phyloP scores from a whole-genome alignment of 2,329 filamentous ascomycete genomes.

The Neoarthrinium moseri region DNA sequence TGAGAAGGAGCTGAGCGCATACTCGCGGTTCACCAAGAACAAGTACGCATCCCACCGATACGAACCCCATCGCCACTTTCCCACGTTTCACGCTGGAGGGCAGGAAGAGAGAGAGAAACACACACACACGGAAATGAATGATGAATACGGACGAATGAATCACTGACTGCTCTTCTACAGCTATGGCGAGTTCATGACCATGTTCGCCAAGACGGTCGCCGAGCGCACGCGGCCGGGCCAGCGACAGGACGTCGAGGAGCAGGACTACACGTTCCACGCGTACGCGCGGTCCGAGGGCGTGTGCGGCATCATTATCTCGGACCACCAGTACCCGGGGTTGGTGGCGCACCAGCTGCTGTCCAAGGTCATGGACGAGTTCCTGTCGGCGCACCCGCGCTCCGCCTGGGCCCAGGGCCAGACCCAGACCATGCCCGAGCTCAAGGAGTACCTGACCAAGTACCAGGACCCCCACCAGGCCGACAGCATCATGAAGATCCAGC shows the following conservation, averaged over 20 bases:
- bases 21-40: conserved; percentile 75
- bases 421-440: conserved; percentile 69
- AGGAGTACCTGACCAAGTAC: conserved; percentile 72
- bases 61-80: conserved; percentile 1
- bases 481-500: conserved; percentile 93
- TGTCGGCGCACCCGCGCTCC: conserved; percentile 69
- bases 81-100: neutral
- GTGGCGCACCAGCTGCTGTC: conserved; percentile 84
- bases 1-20: conserved; percentile 75
- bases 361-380: conserved; percentile 86
- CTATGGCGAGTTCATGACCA: conserved; percentile 69
- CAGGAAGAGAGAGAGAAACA: conserved; percentile 8
- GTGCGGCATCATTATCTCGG: conserved; percentile 74
- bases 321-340: conserved; percentile 71
- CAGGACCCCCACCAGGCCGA: conserved; percentile 88
- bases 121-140: neutral
- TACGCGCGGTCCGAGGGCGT: conserved; percentile 74
- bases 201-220: conserved; percentile 85
- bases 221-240: conserved; percentile 80
- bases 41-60: conserved; percentile 47
- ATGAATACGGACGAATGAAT: conserved; percentile 15
- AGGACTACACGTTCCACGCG: conserved; percentile 76
- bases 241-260: conserved; percentile 81
- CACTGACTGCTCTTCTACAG: conserved; percentile 18
- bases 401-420: conserved; percentile 59